These are phyloP conservation scores for Whalleya microplaca DNA, from an alignment of 2,329 filamentous ascomycete genomes.

Conservation along the genomic window DNA sequence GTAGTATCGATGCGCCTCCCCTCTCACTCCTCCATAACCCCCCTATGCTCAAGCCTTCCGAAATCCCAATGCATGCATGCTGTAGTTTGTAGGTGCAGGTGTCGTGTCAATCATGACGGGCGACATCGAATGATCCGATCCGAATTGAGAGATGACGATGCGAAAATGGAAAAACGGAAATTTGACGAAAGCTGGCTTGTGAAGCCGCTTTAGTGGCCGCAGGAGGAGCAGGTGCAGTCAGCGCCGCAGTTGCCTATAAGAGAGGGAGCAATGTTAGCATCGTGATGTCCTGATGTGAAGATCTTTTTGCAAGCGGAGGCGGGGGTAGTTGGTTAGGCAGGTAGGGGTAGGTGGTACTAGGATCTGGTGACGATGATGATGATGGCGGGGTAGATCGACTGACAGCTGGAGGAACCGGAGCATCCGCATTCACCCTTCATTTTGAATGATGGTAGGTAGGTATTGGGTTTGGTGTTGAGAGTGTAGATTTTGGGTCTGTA, in stretches of 20 bases:
- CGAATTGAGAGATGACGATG: neutral
- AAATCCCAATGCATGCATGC: neutral
- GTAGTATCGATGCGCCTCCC: neutral
- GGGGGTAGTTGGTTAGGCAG: neutral
- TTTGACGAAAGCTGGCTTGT: neutral
- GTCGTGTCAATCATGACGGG: too few relatives aligned
- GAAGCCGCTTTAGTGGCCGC: slow-evolving; percentile 28
- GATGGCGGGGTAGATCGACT: slow-evolving; percentile 12
- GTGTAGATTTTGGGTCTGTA: neutral
- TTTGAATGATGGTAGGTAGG: slow-evolving; percentile 22
- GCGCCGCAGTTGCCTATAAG: slow-evolving; percentile 28
- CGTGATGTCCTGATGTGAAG: neutral
- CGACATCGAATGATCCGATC: neutral
- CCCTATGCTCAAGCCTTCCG: neutral
- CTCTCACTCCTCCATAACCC: neutral
- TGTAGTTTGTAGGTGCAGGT: neutral
- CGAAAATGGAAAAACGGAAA: neutral
- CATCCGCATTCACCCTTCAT: slow-evolving; percentile 33
- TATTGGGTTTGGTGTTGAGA: neutral
- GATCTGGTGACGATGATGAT: neutral
- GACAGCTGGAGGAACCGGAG: slow-evolving; percentile 27
- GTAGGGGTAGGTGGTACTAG: neutral
- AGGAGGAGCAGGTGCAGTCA: slow-evolving; percentile 20
- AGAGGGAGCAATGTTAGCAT: neutral
- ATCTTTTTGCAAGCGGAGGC: too few relatives aligned